Percentiles rank a stretch among this genome's conserved stretches.
Evolutionary conservation across 1,139 yeast genomes (phyloP).

Genomic region (Sugiyamaella novakii): DNA sequence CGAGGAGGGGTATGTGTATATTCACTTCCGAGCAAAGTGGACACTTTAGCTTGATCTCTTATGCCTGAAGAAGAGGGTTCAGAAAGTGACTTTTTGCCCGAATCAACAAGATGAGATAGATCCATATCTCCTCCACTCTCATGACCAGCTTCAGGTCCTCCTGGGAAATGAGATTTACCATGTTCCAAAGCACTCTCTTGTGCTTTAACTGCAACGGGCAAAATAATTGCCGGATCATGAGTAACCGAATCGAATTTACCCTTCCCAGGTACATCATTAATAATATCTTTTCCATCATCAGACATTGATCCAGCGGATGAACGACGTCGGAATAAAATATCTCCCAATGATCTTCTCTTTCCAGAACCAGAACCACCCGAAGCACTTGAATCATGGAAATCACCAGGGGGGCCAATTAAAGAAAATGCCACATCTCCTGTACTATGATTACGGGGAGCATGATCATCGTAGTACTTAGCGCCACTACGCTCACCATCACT

Average conservation of each 20-base stretch:
- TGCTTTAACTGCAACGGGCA: conserved; percentile 9
- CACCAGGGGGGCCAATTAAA: conserved; percentile 13
- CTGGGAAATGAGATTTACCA: conserved; percentile 9
- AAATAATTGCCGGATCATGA: conserved; percentile 15
- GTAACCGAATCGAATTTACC: conserved; percentile 10
- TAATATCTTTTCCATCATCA: conserved; percentile 2
- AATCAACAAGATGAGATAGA: conserved; percentile 8
- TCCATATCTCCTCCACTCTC: conserved; percentile 4
- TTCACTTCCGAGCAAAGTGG: conserved; percentile 8
- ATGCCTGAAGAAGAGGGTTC: background rate
- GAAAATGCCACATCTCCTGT: conserved; percentile 19
- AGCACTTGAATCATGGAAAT: background rate
- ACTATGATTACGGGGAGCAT: conserved; percentile 16
- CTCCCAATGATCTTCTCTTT: conserved; percentile 1
- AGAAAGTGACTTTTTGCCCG: conserved; percentile 4
- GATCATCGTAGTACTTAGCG: conserved; percentile 7
- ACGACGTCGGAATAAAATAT: conserved; percentile 6
- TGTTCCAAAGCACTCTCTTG: conserved; percentile 13
- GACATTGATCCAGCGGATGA: conserved; percentile 3
- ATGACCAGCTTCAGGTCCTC: conserved; percentile 8
- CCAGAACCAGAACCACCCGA: conserved; percentile 1
- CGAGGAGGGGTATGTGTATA: conserved; percentile 4
- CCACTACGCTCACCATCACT: conserved; percentile 18
- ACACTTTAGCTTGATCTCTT: conserved; percentile 4
- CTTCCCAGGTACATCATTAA: conserved; percentile 3